Base-by-base conservation (phyloP, 2,329 filamentous ascomycete genomes). In the Sporothrix schenckii region DNA sequence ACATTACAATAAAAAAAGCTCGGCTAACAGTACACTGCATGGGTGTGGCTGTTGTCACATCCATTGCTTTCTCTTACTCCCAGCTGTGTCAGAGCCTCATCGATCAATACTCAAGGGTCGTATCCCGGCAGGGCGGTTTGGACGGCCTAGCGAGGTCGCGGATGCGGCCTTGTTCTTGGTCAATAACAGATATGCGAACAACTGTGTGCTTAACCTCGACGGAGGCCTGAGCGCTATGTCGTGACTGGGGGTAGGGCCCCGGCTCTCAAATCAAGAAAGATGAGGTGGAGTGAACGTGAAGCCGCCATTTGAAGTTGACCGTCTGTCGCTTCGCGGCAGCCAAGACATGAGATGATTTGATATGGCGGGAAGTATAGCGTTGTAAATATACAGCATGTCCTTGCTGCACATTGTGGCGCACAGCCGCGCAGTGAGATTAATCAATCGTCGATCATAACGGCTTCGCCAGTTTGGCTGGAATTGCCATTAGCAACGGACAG, bases 201-300 rank as follows among this genome's bases (percentile, higher is more conserved):
- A 96, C 74, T 95, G 92, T 78, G 85, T 94, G 66, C 83, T 97
- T 67, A 95, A 94, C 78, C 83, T 97, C 39, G 93, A 97, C 79
- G 93, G 93, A 19, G 93, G 93, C 1, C 79, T 96, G 74, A 93
- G 91, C 78, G 91, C 91, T 66, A 80, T 80, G 75, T 19, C 21
- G 2, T 74, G 49, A 91, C 84, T 11, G 5, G 44, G 4, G 4
- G 21, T 4, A 58, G 19, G 30, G 54, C 30, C 9, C 30, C 54
- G 30, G 30, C 54, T 58, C 54, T 9, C 54, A 58, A 39, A 30
- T 1, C 53, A 16, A 10, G 19, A n/a, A 61, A 1, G 4, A n/a
- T n/a, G 27, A n/a, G 9, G 6, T 21, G 10, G 39, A 52, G 5
- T 39, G 16, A 52, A 52, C 84, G 84, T 82, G 34, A 76, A 78